Percentiles rank a stretch among this genome's conserved stretches.
These are phyloP conservation scores for Tylopilus rubrobrunneus DNA, from an alignment of 768 basidiomycete species.

Conservation along the genomic window DNA sequence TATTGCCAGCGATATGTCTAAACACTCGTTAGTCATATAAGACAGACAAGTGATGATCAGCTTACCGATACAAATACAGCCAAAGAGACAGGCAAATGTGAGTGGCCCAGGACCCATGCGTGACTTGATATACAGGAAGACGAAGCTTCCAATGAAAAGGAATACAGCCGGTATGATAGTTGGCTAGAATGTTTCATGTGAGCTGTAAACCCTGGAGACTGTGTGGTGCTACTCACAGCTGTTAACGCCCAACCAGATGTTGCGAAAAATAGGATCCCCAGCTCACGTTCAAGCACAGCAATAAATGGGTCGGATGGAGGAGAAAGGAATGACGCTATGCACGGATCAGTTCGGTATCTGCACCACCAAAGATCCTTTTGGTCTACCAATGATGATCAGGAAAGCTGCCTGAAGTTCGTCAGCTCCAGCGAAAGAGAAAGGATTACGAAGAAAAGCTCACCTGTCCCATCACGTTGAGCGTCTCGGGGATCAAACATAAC, in stretches of 20 bases:
- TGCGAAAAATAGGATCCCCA: conserved; percentile 50
- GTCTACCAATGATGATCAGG: conserved; percentile 56
- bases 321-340: conserved; percentile 56
- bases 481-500: conserved; percentile 53
- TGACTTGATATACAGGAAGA: conserved; percentile 59
- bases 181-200: conserved; percentile 35
- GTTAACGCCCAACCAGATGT: conserved; percentile 58
- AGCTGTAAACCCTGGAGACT: neutral
- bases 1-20: conserved; percentile 58
- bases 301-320: conserved; percentile 68
- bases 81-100: conserved; percentile 50
- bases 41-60: neutral
- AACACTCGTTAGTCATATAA: neutral
- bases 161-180: conserved; percentile 58
- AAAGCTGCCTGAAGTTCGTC: conserved; percentile 50
- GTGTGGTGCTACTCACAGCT: conserved; percentile 26
- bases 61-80: conserved; percentile 57
- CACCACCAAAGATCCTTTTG: neutral
- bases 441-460: conserved; percentile 27
- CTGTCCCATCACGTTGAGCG: conserved; percentile 52
- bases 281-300: conserved; percentile 63
- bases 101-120: conserved; percentile 63
- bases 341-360: conserved; percentile 1
- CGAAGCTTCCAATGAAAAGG: conserved; percentile 54
- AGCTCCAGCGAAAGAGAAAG: neutral